A percentile compares a stretch with the other conserved stretches of the same genome.
These are phyloP conservation scores for Delitschia confertaspora DNA, from an alignment of 495 filamentous ascomycete species.

Conservation along the genomic window DNA sequence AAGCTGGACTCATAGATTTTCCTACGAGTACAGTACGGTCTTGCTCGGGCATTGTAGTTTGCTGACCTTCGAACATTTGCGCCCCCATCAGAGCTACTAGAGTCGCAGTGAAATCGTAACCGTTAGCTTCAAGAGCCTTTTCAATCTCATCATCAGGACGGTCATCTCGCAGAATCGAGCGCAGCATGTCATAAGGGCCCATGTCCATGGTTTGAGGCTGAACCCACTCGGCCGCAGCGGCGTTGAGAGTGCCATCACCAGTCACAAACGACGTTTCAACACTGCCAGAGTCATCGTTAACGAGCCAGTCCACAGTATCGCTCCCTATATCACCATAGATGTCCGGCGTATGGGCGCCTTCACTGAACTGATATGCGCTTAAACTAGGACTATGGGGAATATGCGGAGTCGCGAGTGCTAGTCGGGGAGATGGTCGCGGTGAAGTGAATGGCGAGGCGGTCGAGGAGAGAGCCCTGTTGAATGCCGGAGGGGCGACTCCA, in stretches of 20 bases:
- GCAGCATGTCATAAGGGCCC: slow-evolving; percentile 96
- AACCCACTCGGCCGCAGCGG: slow-evolving; percentile 70
- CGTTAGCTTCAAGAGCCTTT: slow-evolving; percentile 72
- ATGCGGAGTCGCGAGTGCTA: slow-evolving; percentile 79
- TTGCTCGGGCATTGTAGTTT: slow-evolving; percentile 17
- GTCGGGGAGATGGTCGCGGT: slow-evolving; percentile 83
- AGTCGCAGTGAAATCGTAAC: slow-evolving; percentile 86
- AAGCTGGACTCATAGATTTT: slow-evolving; percentile 75
- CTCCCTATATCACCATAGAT: slow-evolving; percentile 86
- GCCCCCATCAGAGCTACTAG: slow-evolving; percentile 75
- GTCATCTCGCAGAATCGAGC: slow-evolving; percentile 84
- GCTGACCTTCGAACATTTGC: slow-evolving; percentile 29
- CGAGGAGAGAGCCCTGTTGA: slow-evolving; percentile 65
- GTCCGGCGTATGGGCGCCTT: slow-evolving; percentile 64
- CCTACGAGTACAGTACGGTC: slow-evolving; percentile 61
- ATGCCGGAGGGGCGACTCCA: slow-evolving; percentile 55
- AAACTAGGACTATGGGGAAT: slow-evolving; percentile 92
- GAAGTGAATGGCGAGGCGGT: slow-evolving; percentile 85
- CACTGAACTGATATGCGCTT: slow-evolving; percentile 86
- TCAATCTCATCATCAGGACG: slow-evolving; percentile 92
- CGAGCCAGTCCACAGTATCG: slow-evolving; percentile 93
- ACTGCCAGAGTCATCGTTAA: slow-evolving; percentile 79
- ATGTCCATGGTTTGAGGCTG: slow-evolving; percentile 74
- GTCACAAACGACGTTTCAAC: slow-evolving; percentile 56
- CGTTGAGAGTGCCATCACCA: slow-evolving; percentile 53